Conservation (phyloP, 2,329 filamentous ascomycete species). For the Aureobasidium subglaciale region DNA sequence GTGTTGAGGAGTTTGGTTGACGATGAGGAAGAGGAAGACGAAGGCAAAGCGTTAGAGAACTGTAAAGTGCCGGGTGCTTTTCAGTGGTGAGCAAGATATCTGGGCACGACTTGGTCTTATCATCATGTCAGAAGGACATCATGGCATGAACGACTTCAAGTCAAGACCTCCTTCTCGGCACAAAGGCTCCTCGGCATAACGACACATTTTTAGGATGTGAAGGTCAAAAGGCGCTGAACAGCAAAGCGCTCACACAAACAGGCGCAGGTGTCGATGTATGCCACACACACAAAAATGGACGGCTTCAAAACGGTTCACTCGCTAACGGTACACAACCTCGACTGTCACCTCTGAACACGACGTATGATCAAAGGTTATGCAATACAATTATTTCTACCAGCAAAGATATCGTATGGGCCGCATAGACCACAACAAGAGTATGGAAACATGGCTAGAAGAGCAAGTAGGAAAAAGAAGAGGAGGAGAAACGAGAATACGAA, state of each 20-base stretch:
- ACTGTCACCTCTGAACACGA: not conserved
- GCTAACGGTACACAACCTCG: not conserved
- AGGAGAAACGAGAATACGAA: not conserved
- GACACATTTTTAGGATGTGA: too few relatives aligned
- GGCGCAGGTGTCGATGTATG: too few relatives aligned
- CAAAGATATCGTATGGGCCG: conserved; percentile 2
- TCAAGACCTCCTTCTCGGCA: not conserved
- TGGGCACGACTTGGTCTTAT: too few relatives aligned
- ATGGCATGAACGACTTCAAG: not conserved
- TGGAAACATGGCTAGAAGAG: not conserved
- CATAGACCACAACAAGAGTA: conserved; percentile 9
- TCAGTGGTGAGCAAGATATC: conserved; percentile 9
- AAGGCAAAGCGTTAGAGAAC: not conserved
- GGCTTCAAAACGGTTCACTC: too few relatives aligned
- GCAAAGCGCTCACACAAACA: too few relatives aligned
- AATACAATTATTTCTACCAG: conserved; percentile 14
- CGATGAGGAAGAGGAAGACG: not conserved
- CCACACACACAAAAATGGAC: not conserved
- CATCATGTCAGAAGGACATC: too few relatives aligned
- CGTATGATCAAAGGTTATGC: conserved; percentile 1
- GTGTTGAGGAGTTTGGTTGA: not conserved
- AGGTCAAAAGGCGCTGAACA: too few relatives aligned
- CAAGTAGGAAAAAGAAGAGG: not conserved
- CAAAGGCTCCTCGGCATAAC: too few relatives aligned
- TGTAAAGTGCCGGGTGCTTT: conserved; percentile 4